phyloP scores from a whole-genome alignment of 2,329 filamentous ascomycete genomes.

The Aspergillus thermomutatus region DNA sequence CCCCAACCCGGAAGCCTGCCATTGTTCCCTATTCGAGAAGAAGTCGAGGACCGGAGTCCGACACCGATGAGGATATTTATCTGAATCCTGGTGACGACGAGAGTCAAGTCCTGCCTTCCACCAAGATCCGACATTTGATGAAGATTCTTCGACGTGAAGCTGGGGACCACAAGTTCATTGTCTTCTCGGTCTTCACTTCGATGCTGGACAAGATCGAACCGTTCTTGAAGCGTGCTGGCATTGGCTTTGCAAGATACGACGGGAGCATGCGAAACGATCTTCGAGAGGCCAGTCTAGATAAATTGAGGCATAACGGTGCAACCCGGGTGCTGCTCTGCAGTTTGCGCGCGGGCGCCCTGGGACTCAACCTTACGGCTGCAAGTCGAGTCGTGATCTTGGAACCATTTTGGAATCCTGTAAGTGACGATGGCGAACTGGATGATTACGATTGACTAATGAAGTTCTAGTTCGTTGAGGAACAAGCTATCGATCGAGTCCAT shows the following conservation, averaged over 20 bases:
- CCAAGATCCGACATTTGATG: conserved; percentile 86
- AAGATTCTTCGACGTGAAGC: conserved; percentile 76
- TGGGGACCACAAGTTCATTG: conserved; percentile 87
- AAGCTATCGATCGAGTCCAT: conserved; percentile 97
- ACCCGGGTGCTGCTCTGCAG: conserved; percentile 87
- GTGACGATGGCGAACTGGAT: conserved; percentile 24
- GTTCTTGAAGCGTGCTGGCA: conserved; percentile 71
- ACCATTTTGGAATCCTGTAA: conserved; percentile 94
- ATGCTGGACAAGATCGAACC: conserved; percentile 97
- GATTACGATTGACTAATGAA: background rate
- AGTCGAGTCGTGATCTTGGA: conserved; percentile 92
- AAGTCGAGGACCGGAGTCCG: conserved; percentile 38
- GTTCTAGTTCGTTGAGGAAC: conserved; percentile 88
- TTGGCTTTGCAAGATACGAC: conserved; percentile 86
- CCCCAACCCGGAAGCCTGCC: conserved; percentile 20
- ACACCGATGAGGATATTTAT: conserved; percentile 39
- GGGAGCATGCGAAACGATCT: conserved; percentile 91
- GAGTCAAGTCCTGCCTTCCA: conserved; percentile 59
- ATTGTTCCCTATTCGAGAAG: conserved; percentile 1
- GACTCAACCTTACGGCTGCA: conserved; percentile 90
- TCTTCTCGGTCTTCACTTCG: conserved; percentile 97
- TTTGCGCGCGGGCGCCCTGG: conserved; percentile 87
- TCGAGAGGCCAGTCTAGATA: conserved; percentile 79
- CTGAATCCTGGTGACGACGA: conserved; percentile 38
- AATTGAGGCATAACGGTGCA: conserved; percentile 68